These are phyloP conservation scores for Globisporangium cederbergense DNA, from an alignment of 352 stramenopile species.

Conservation along the genomic window DNA sequence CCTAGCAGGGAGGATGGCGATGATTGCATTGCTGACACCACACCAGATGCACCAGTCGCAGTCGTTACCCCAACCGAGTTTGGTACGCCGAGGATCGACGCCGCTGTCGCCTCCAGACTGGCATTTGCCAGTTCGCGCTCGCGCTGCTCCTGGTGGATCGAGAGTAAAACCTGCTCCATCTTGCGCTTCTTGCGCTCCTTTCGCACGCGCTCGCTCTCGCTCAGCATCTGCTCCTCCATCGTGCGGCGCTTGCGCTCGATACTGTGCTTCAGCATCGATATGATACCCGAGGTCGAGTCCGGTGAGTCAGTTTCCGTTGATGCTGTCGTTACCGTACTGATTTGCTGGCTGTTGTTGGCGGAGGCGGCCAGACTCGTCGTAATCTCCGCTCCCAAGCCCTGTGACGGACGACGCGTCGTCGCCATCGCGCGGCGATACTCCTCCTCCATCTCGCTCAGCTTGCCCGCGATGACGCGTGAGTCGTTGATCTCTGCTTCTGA, in stretches of 20 bases:
- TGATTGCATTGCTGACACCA: background rate
- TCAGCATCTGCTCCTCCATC: conserved; percentile 43
- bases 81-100: background rate
- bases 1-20: too few relatives aligned
- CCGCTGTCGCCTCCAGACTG: background rate
- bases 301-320: background rate
- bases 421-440: conserved; percentile 31
- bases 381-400: background rate
- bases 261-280: conserved; percentile 52
- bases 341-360: background rate
- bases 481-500: background rate
- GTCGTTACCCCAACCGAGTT: background rate
- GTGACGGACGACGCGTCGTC: conserved; percentile 7
- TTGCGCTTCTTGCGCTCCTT: conserved; percentile 62
- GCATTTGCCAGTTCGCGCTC: conserved; percentile 27
- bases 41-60: background rate
- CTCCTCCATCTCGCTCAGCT: conserved; percentile 41
- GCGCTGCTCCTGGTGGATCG: conserved; percentile 45
- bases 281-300: conserved; percentile 33
- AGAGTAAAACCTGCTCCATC: conserved; percentile 49
- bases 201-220: conserved; percentile 50
- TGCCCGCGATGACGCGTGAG: conserved; percentile 23
- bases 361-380: background rate
- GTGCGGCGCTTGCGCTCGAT: conserved; percentile 47
- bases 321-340: background rate